phyloP scores from a whole-genome alignment of 73 alveolate species.

The Stentor coeruleus region DNA sequence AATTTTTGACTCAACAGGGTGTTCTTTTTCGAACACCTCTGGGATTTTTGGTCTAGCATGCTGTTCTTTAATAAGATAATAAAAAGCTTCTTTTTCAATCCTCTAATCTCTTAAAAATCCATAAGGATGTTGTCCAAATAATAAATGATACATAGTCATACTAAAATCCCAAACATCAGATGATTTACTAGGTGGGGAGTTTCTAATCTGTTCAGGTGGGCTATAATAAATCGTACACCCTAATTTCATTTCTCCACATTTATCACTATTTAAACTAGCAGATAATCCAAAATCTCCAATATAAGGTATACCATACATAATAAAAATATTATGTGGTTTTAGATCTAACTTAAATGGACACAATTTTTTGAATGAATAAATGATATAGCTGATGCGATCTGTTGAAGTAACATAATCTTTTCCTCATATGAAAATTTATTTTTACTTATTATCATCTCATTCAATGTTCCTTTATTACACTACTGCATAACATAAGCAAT shows the following conservation, averaged over 20 bases:
- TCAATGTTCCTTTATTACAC: neutral
- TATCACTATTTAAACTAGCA: neutral
- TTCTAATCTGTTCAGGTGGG: slow-evolving; percentile 21
- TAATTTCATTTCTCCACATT: neutral
- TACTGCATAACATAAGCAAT: neutral
- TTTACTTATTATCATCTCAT: neutral
- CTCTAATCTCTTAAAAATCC: neutral
- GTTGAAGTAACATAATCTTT: neutral
- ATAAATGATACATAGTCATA: neutral
- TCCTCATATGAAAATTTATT: no score
- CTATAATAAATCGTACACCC: slow-evolving; percentile 1
- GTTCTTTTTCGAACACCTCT: neutral
- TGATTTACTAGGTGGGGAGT: neutral
- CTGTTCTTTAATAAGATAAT: neutral
- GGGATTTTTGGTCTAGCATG: neutral
- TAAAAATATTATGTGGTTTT: slow-evolving; percentile 4
- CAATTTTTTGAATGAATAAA: neutral
- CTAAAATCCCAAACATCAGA: slow-evolving; percentile 25
- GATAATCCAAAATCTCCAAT: slow-evolving; percentile 15
- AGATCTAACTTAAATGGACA: slow-evolving; percentile 15
- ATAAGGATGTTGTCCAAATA: neutral
- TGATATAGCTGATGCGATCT: neutral
- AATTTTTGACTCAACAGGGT: neutral
- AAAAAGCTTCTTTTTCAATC: neutral
- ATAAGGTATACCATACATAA: neutral